Evolutionary conservation across 1,284 basidiomycete genomes (phyloP).

Genomic region (Ustilago cynodontis): DNA sequence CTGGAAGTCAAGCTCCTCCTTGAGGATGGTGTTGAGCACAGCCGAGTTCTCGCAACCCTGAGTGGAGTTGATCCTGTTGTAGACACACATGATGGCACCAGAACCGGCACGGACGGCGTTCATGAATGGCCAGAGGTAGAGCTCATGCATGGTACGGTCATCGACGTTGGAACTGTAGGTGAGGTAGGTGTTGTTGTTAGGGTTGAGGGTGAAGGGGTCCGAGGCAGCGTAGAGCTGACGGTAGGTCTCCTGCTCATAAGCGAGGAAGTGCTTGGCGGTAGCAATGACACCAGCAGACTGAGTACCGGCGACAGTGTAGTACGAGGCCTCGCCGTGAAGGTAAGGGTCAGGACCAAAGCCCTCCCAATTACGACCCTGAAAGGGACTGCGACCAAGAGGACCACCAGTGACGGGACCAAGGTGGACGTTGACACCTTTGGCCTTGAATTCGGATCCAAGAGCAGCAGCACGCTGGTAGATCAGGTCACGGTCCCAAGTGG

Average conservation of each 20-base stretch:
- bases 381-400: slow-evolving; percentile 42
- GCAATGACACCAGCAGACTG: slow-evolving; percentile 43
- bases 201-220: slow-evolving; percentile 49
- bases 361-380: slow-evolving; percentile 49
- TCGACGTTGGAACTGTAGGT: slow-evolving; percentile 70
- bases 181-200: slow-evolving; percentile 52
- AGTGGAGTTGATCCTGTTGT: slow-evolving; percentile 28
- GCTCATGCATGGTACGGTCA: slow-evolving; percentile 44
- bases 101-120: slow-evolving; percentile 44
- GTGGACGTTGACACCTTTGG: slow-evolving; percentile 46
- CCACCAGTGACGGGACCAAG: slow-evolving; percentile 68
- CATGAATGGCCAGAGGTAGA: slow-evolving; percentile 54
- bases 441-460: slow-evolving; percentile 43
- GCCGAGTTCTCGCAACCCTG: slow-evolving; percentile 30
- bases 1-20: slow-evolving; percentile 49
- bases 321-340: slow-evolving; percentile 43
- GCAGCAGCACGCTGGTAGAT: slow-evolving; percentile 37
- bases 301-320: slow-evolving; percentile 41
- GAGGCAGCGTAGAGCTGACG: slow-evolving; percentile 35
- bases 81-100: slow-evolving; percentile 46
- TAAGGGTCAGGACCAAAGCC: slow-evolving; percentile 47
- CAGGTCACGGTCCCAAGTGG: slow-evolving; percentile 48
- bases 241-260: slow-evolving; percentile 49
- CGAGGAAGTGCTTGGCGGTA: slow-evolving; percentile 49
- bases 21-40: slow-evolving; percentile 48